Percentiles rank a stretch among this genome's conserved stretches.
Evolutionary conservation across 129 eudicot species (phyloP).

Genomic region (Cynara cardunculus): DNA sequence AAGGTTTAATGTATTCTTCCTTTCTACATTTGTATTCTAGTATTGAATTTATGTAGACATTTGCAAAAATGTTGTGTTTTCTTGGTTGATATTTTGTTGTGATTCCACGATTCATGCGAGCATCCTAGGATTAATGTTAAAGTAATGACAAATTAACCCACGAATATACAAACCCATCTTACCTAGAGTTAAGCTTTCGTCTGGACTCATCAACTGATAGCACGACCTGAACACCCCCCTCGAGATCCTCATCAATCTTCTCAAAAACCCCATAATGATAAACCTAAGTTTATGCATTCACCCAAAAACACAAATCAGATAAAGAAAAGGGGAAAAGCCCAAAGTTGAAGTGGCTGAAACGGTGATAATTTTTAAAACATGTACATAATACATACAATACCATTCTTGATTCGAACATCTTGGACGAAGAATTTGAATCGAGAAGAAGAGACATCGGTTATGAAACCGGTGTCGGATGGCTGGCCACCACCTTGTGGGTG

Average conservation of each 20-base stretch:
- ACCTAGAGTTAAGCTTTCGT: conserved; percentile 50
- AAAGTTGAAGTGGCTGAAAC: background rate
- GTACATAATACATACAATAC: conserved; percentile 45
- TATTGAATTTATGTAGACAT: too few species aligned
- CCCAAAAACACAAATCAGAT: conserved; percentile 5
- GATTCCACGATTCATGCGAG: background rate
- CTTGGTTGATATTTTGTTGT: background rate
- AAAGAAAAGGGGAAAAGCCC: background rate
- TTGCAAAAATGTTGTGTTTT: background rate
- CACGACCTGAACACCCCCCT: conserved; percentile 46
- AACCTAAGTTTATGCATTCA: conserved; percentile 39
- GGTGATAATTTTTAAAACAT: background rate
- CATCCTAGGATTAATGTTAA: background rate
- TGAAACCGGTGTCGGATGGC: conserved; percentile 73
- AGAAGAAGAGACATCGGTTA: conserved; percentile 33
- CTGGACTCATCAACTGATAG: conserved; percentile 61
- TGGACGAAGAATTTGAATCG: conserved; percentile 52
- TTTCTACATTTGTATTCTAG: too few species aligned
- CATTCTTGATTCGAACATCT: conserved; percentile 76
- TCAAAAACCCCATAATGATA: conserved; percentile 78
- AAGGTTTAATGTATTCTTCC: too few species aligned
- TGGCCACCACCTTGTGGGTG: conserved; percentile 98
- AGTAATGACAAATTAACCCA: background rate
- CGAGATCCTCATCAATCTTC: conserved; percentile 26
- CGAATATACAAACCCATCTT: background rate